Base-by-base conservation (phyloP, 2,329 filamentous ascomycete species). In the Diaporthe sp. region DNA sequence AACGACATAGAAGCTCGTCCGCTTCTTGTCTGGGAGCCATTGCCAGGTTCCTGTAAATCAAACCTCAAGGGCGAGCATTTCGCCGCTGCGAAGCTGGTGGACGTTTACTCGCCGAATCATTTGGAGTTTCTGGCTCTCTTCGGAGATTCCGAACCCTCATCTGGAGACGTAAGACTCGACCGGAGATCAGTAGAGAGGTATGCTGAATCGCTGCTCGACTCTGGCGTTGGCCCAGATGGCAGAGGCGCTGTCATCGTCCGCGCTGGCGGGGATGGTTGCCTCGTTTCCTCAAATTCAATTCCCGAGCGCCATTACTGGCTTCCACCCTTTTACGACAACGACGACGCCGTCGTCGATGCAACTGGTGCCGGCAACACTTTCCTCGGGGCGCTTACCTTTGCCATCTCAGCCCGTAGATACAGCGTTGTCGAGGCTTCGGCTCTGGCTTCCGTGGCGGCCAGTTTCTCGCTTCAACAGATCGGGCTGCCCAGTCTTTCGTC, bases 321-420 rank as follows among this genome's bases (percentile, higher is more conserved):
- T 9, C 80, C 80, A 5, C 78, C 82, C 1, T 83, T 77, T 68
- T 78, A 81, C 69, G 55, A 72, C 19, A 30, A 55, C 6, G 47
- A 63, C 4, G 44, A 61, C 8, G 78, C 75, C 19, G 77, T 84
- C 0, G 76, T 83, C 27, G 82, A 84, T 71, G 77, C 82, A 1
- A 84, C 83, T 35, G 81, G 82, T 1, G 82, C 81, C 0, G 82
- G 83, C 4, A 84, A 84, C 71, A 79, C 82, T 0, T 83, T 84
- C 56, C 75, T 84, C 5, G 82, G 82, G 10, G 82, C 80, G 1
- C 80, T 80, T 68, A 75, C 79, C 4, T 72, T 81, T 19, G 79
- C 80, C 6, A 79, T 81, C 37, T 61, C 77, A 30, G 51, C 75
- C 17, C 79, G 77, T 0, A 73, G 77, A 4, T 2, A 47, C 35